Base-by-base conservation (phyloP, 1,139 yeast species). In the Pichia sp. region DNA sequence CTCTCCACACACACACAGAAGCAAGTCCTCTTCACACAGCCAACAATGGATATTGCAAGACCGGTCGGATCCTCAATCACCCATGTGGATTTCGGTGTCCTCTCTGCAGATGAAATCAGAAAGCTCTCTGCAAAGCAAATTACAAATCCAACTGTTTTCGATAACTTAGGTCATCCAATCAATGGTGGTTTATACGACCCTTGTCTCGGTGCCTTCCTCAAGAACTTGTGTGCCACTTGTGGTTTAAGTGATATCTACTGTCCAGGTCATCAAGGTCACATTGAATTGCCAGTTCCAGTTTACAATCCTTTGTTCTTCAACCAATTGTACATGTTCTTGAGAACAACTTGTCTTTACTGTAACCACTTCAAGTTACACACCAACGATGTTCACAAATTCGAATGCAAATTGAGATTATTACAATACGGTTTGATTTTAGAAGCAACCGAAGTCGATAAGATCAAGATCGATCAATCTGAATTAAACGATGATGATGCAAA, bases 261-360 rank as follows among this genome's bases (percentile, higher is more conserved):
- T 71, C 97, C 98, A 3, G 99, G 99, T 34, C 99, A 94, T 67
- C 90, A 89, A 70, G 99, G 99, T 51, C 99, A 94, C 67, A 90
- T 94, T 52, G 97, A 93, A 66, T 77, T 94, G 57, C 99, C 99
- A 10, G 85, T 89, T 35, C 96, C 98, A 6, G 95, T 89, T 40
- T 94, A 90, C 72, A 93, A 90, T 65, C 98, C 99, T 17, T 71
- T 94, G 60, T 93, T 94, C 64, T 93, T 94, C 79, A 80, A 82
- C 63, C 98, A 93, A 68, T 74, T 94, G 74, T 93, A 84, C 71
- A 77, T 87, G 52, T 83, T 85, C 60, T 74, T 94, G 62, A 77
- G 98, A 66, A 77, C 93, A 37, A 71, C 93, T 24, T 94, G 99
- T 76, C 75, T 93, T 50, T 91, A 81, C 70, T 94, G 99, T 70